Evolutionary conservation across 805 yeast species (phyloP).

Genomic region (Ogataea angusta): DNA sequence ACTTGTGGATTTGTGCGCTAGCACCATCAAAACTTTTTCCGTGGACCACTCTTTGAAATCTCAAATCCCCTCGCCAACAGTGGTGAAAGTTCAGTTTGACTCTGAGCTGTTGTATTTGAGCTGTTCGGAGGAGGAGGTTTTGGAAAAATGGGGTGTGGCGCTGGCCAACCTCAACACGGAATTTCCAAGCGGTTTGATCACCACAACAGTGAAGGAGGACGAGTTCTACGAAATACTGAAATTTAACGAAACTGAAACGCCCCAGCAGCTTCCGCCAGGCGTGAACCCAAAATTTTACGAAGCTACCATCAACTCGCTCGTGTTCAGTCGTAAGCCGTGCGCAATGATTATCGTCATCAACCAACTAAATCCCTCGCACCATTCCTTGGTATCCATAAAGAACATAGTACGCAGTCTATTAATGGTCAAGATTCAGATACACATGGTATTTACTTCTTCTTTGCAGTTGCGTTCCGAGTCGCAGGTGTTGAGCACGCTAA

Average conservation of each 20-base stretch:
- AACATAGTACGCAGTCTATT: constrained; percentile 30
- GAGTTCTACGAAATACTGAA: constrained; percentile 21
- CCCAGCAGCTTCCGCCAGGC: constrained; percentile 20
- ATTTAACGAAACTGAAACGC: constrained; percentile 1
- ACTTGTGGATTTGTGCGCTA: constrained; percentile 10
- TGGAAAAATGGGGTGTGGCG: constrained; percentile 33
- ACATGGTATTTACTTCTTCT: constrained; percentile 23
- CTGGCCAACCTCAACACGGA: constrained; percentile 22
- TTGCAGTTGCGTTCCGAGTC: constrained; percentile 11
- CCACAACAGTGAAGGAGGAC: constrained; percentile 26
- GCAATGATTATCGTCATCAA: constrained; percentile 30
- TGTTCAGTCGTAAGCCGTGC: constrained; percentile 25
- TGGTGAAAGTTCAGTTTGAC: constrained; percentile 9
- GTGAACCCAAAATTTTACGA: constrained; percentile 31
- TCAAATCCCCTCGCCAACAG: constrained; percentile 17
- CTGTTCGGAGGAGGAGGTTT: constrained; percentile 15
- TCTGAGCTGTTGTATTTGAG: constrained; percentile 7
- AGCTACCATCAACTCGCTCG: constrained; percentile 25
- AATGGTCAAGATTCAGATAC: constrained; percentile 29
- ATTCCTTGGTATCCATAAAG: constrained; percentile 24
- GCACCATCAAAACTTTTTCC: constrained; percentile 9
- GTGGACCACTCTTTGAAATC: constrained; percentile 17
- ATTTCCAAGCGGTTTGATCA: constrained; percentile 24
- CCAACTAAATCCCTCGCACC: constrained; percentile 20
- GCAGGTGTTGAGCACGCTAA: constrained; percentile 13